These are phyloP conservation scores for Dendrostoma leiphaemia DNA, from an alignment of 2,329 filamentous ascomycete genomes.

Conservation along the genomic window DNA sequence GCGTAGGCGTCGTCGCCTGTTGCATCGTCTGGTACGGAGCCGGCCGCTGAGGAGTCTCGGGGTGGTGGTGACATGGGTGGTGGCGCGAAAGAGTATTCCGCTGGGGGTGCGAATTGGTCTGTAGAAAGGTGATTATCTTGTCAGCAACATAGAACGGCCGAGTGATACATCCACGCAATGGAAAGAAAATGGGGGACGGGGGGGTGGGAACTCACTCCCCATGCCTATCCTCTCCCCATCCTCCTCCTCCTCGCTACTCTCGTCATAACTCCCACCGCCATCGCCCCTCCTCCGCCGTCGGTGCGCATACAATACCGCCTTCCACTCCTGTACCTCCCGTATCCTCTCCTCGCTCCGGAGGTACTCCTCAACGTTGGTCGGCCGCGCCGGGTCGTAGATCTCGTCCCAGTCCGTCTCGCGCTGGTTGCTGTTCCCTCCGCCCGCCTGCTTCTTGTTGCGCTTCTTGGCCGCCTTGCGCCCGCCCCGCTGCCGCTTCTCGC, in stretches of 20 bases:
- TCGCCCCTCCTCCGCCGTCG: constrained; percentile 40
- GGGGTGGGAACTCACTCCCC: constrained; percentile 32
- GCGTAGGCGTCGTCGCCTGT: constrained; percentile 70
- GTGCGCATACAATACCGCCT: constrained; percentile 74
- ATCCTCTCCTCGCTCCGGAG: constrained; percentile 81
- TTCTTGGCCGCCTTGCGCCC: constrained; percentile 68
- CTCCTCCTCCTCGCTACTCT: constrained; percentile 34
- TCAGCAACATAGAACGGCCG: neutral
- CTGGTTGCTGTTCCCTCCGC: constrained; percentile 47
- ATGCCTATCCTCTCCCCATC: constrained; percentile 27
- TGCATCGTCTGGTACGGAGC: constrained; percentile 51
- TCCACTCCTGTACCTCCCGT: constrained; percentile 80
- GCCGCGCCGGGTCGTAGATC: constrained; percentile 79
- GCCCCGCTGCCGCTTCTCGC: constrained; percentile 70
- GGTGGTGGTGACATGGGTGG: constrained; percentile 50
- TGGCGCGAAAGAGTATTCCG: constrained; percentile 55
- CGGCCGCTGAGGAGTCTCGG: constrained; percentile 37
- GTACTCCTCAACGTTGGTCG: constrained; percentile 84
- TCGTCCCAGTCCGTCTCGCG: constrained; percentile 83
- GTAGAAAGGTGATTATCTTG: neutral
- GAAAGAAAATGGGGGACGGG: neutral
- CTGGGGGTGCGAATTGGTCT: constrained; percentile 62
- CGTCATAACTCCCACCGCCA: constrained; percentile 36
- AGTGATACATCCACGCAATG: neutral
- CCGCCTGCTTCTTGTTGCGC: constrained; percentile 69